Evolutionary conservation across 208 protist species (phyloP).

Genomic region (Crithidia mellificae): DNA sequence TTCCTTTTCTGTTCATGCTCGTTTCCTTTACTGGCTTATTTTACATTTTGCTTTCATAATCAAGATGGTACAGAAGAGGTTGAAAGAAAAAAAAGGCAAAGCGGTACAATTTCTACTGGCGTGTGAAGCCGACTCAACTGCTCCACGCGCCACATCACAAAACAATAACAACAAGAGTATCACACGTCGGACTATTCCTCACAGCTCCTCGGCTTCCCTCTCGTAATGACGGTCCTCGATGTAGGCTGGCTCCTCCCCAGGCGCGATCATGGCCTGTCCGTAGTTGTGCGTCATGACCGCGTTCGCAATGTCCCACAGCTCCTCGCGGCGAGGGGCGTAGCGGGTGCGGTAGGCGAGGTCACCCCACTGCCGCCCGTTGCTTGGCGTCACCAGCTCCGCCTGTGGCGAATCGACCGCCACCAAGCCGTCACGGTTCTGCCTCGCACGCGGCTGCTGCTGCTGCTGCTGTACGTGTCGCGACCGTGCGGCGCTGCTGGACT

Average conservation of each 20-base stretch:
- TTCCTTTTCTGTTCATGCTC: too few species aligned
- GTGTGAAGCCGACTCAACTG: too few species aligned
- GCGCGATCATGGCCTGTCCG: conserved; percentile 2
- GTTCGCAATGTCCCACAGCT: conserved; percentile 54
- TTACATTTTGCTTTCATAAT: too few species aligned
- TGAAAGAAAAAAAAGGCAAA: too few species aligned
- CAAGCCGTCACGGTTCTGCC: conserved; percentile 1
- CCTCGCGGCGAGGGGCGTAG: conserved; percentile 42
- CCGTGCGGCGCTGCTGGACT: conserved; percentile 7
- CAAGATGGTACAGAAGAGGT: too few species aligned
- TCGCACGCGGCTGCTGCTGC: background rate
- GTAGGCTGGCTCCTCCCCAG: conserved; percentile 7
- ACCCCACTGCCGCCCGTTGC: conserved; percentile 20
- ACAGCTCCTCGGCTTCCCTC: background rate
- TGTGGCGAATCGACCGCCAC: conserved; percentile 1
- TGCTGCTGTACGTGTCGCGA: background rate
- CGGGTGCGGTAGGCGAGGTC: conserved; percentile 32
- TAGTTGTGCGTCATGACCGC: conserved; percentile 48
- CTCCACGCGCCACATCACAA: background rate
- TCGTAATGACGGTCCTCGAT: conserved; percentile 7
- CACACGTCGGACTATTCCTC: too few species aligned
- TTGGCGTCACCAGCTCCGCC: conserved; percentile 23
- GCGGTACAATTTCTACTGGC: too few species aligned
- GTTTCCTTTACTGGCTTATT: too few species aligned
- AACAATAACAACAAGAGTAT: background rate